These are phyloP conservation scores for Solanum hybrid DNA, from an alignment of 305 asterid genomes.

Conservation along the genomic window DNA sequence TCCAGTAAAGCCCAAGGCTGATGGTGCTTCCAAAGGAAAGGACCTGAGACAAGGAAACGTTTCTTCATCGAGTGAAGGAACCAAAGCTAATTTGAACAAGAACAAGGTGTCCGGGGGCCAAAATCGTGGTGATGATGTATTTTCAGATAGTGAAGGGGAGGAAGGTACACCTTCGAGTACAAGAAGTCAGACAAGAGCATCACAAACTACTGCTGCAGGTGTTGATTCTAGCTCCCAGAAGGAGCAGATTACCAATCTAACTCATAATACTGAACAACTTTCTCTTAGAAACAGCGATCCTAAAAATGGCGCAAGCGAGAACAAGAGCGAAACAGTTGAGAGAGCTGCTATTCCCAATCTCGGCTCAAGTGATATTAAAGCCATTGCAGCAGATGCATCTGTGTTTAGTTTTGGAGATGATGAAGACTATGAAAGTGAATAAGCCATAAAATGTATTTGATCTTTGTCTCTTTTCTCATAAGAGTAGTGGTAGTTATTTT, in stretches of 20 bases:
- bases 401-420: constrained; percentile 96
- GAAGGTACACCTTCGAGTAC: constrained; percentile 34
- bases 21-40: constrained; percentile 15
- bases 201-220: constrained; percentile 24
- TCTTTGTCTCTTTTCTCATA: constrained; percentile 44
- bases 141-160: constrained; percentile 89
- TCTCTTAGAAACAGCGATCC: constrained; percentile 31
- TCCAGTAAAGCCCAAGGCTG: constrained; percentile 34
- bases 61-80: constrained; percentile 38
- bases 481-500: constrained; percentile 48
- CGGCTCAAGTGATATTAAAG: constrained; percentile 68
- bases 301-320: constrained; percentile 15
- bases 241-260: constrained; percentile 27
- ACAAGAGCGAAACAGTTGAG: constrained; percentile 25
- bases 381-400: constrained; percentile 98
- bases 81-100: constrained; percentile 26
- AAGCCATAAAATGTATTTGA: constrained; percentile 4
- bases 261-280: constrained; percentile 42
- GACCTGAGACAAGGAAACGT: constrained; percentile 31
- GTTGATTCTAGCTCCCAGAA: constrained; percentile 22
- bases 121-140: constrained; percentile 64
- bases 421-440: constrained; percentile 80
- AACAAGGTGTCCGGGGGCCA: constrained; percentile 30
- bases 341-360: constrained; percentile 37
- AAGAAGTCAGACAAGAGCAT: constrained; percentile 16